Percentiles rank a stretch among this genome's conserved stretches.
phyloP scores from a whole-genome alignment of 2,329 filamentous ascomycete species.

The Xylaria sp. region DNA sequence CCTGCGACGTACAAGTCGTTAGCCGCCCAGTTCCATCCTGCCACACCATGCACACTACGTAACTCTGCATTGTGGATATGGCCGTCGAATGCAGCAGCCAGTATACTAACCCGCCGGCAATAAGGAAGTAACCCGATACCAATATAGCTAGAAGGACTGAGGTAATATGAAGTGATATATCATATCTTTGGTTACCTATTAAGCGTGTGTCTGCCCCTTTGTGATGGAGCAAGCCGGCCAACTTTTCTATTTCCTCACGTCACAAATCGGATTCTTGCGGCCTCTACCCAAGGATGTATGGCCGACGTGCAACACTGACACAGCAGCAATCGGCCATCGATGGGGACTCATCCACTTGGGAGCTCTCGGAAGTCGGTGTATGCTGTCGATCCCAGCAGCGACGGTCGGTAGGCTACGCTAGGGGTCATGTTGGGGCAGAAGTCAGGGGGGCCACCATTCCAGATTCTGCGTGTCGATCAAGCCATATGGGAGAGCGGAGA shows the following conservation, averaged over 20 bases:
- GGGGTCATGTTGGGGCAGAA: too few relatives aligned
- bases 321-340: neutral
- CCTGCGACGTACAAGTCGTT: neutral
- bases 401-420: too few relatives aligned
- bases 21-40: neutral
- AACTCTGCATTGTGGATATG: neutral
- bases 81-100: conserved; percentile 1
- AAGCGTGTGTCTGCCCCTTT: too few relatives aligned
- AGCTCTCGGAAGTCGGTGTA: neutral
- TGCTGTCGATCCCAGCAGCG: neutral
- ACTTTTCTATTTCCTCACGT: neutral
- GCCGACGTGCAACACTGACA: neutral
- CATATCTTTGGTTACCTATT: neutral
- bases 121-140: neutral
- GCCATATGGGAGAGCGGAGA: too few relatives aligned
- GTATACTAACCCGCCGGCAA: neutral
- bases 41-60: conserved; percentile 13
- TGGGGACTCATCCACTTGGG: neutral
- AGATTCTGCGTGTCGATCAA: too few relatives aligned
- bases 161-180: neutral
- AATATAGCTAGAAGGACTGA: neutral
- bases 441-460: too few relatives aligned
- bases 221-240: neutral
- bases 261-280: neutral
- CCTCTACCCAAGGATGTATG: neutral